phyloP scores from a whole-genome alignment of 176 grass and related monocot genomes.

The Areca catechu region DNA sequence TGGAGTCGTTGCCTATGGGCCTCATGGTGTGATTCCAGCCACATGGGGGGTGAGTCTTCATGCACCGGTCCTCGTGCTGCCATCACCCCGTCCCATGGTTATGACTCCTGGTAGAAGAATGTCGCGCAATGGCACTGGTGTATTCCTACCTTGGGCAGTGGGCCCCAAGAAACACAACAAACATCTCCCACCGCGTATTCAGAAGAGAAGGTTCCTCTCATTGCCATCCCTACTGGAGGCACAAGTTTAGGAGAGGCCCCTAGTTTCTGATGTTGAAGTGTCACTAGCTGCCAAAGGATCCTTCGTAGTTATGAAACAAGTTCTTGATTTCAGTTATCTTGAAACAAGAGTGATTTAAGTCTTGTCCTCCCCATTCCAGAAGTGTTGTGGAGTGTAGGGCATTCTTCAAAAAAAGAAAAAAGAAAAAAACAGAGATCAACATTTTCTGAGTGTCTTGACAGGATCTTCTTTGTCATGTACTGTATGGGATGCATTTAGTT shows the following conservation, averaged over 20 bases:
- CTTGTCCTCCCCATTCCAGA: too few relatives aligned
- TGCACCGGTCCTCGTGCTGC: slow-evolving; percentile 55
- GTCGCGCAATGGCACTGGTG: slow-evolving; percentile 66
- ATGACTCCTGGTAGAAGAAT: slow-evolving; percentile 53
- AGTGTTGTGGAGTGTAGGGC: too few relatives aligned
- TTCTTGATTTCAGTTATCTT: too few relatives aligned
- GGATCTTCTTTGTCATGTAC: too few relatives aligned
- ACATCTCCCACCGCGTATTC: slow-evolving; percentile 92
- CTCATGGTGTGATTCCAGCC: slow-evolving; percentile 54
- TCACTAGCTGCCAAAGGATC: too few relatives aligned
- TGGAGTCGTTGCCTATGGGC: slow-evolving; percentile 36
- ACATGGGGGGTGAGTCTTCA: slow-evolving; percentile 68
- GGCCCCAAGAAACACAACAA: slow-evolving; percentile 87
- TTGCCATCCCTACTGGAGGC: slow-evolving; percentile 64
- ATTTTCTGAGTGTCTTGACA: too few relatives aligned
- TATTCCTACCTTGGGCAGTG: slow-evolving; percentile 91
- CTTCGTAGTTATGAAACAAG: too few relatives aligned
- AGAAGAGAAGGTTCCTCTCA: slow-evolving; percentile 82
- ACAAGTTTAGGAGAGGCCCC: slow-evolving; percentile 11
- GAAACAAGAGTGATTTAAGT: too few relatives aligned
- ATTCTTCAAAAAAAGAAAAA: too few relatives aligned
- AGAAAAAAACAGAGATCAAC: too few relatives aligned
- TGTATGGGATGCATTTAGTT: too few relatives aligned
- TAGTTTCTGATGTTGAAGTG: too few relatives aligned
- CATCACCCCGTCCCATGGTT: slow-evolving; percentile 49